These are phyloP conservation scores for Syzygium malaccense DNA, from an alignment of 441 rosid genomes.

Conservation along the genomic window DNA sequence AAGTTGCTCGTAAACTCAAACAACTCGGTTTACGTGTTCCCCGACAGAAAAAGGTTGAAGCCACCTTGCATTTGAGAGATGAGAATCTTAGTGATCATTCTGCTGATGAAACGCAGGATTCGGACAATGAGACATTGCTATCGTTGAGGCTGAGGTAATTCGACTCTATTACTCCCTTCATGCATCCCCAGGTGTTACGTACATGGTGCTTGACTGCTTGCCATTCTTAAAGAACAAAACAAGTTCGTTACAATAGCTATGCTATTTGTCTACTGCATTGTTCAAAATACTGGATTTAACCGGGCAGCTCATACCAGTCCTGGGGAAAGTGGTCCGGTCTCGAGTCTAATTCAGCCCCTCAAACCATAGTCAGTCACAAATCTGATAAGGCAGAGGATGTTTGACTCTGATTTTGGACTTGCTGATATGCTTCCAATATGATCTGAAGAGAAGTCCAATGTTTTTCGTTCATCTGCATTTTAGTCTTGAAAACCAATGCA, in stretches of 20 bases:
- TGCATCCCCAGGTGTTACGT: neutral
- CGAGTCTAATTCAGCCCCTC: neutral
- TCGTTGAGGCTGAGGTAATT: slow-evolving; percentile 61
- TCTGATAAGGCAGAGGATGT: neutral
- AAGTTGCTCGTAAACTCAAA: slow-evolving; percentile 73
- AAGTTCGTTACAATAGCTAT: neutral
- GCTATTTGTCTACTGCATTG: neutral
- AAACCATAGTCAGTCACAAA: neutral
- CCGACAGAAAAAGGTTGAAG: slow-evolving; percentile 31
- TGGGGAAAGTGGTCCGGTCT: neutral
- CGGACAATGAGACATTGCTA: slow-evolving; percentile 62
- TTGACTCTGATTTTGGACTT: neutral
- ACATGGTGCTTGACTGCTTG: neutral
- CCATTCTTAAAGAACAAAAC: neutral
- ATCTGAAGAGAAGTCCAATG: neutral
- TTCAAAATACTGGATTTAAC: neutral
- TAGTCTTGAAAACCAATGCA: neutral
- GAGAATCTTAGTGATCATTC: slow-evolving; percentile 32
- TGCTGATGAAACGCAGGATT: slow-evolving; percentile 20
- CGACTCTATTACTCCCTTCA: neutral
- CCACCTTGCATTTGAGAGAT: slow-evolving; percentile 38
- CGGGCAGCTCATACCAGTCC: neutral
- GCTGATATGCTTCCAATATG: neutral
- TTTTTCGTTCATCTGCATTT: neutral
- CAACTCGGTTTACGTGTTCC: slow-evolving; percentile 71